A percentile compares a stretch with the other conserved stretches of the same genome.
Conservation (phyloP, 192 early-diverging fungal genomes). For the Coemansia sp. region DNA sequence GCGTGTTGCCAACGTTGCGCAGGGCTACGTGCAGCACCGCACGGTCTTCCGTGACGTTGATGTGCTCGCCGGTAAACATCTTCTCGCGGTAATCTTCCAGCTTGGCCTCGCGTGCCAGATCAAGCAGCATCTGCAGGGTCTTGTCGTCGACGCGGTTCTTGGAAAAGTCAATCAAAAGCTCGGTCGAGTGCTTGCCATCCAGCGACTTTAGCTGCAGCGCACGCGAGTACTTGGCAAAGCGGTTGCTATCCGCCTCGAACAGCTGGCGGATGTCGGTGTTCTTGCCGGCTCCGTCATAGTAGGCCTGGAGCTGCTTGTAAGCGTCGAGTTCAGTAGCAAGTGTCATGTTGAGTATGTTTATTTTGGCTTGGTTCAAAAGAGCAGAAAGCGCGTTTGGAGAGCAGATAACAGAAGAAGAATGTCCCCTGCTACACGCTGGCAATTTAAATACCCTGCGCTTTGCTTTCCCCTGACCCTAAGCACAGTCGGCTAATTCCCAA, state of each 20-base stretch:
- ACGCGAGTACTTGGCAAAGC: slow-evolving; percentile 78
- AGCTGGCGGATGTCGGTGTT: slow-evolving; percentile 74
- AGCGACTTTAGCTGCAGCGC: slow-evolving; percentile 60
- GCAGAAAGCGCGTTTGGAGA: background rate
- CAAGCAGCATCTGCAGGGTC: slow-evolving; percentile 75
- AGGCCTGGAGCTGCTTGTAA: slow-evolving; percentile 87
- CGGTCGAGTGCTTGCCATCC: slow-evolving; percentile 55
- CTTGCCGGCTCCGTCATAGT: slow-evolving; percentile 80
- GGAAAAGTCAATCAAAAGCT: slow-evolving; percentile 89
- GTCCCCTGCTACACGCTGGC: background rate
- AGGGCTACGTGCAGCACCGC: slow-evolving; percentile 95
- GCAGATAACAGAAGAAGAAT: background rate
- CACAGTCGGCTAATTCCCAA: slow-evolving; percentile 6
- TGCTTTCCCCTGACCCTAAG: slow-evolving; percentile 7
- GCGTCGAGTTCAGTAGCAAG: slow-evolving; percentile 72
- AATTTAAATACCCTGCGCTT: background rate
- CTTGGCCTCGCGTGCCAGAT: slow-evolving; percentile 78
- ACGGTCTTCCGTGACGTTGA: slow-evolving; percentile 96
- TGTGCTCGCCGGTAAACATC: slow-evolving; percentile 94
- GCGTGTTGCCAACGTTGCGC: slow-evolving; percentile 79
- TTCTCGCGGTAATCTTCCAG: slow-evolving; percentile 84
- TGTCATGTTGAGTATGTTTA: slow-evolving; percentile 55
- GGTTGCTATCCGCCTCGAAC: slow-evolving; percentile 71
- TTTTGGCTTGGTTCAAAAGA: background rate
- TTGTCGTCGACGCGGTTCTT: slow-evolving; percentile 91